Conservation (phyloP, 2,329 filamentous ascomycete species). For the Cytospora schulzeri region DNA sequence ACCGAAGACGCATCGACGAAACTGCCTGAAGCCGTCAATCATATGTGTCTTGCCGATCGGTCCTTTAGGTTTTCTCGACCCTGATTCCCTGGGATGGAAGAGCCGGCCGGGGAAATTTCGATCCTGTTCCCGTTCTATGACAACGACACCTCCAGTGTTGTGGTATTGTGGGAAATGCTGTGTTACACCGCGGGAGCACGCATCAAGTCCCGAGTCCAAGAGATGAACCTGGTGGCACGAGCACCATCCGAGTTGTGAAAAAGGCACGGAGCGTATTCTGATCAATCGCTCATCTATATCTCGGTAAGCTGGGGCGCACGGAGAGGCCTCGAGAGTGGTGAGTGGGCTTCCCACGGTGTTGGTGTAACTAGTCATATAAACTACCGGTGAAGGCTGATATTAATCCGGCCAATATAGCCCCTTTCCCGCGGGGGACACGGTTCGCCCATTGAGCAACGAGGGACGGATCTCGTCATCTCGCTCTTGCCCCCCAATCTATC, state of each 20-base stretch:
- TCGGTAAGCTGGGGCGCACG: constrained; percentile 16
- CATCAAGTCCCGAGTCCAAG: constrained; percentile 24
- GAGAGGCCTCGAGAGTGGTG: constrained; percentile 15
- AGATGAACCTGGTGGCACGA: constrained; percentile 21
- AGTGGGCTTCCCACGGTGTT: constrained; percentile 6
- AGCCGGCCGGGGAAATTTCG: constrained; percentile 3
- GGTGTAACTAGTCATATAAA: constrained; percentile 24
- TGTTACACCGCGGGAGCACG: constrained; percentile 16
- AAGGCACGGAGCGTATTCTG: constrained; percentile 17
- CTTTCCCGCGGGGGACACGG: constrained; percentile 16
- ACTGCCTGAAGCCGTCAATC: constrained; percentile 18
- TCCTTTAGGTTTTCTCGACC: neutral
- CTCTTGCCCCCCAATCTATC: constrained; percentile 15
- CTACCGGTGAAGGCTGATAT: constrained; percentile 26
- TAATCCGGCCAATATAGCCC: constrained; percentile 22
- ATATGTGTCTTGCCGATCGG: constrained; percentile 20
- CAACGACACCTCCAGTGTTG: neutral
- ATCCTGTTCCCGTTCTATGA: constrained; percentile 5
- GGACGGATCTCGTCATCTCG: constrained; percentile 26
- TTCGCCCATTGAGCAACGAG: constrained; percentile 21
- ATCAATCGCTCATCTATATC: constrained; percentile 23
- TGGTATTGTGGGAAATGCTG: constrained; percentile 12
- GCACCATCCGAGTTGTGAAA: constrained; percentile 13
- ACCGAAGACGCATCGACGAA: constrained; percentile 9
- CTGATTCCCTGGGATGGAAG: constrained; percentile 9